phyloP scores from a whole-genome alignment of 75 land plant species.

The Pinus tabuliformis region DNA sequence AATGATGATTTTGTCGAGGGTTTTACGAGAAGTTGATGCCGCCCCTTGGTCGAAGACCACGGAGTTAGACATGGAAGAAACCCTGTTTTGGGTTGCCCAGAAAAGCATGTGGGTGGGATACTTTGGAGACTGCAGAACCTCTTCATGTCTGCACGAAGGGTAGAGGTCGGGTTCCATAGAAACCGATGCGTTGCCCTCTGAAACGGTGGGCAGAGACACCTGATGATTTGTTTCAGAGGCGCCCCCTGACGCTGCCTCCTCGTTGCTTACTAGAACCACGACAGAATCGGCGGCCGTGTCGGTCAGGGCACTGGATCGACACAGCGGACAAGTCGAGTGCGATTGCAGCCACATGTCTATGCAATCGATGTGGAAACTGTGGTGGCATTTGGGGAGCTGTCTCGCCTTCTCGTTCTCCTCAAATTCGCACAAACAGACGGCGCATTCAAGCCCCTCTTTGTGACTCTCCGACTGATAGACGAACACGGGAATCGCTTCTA shows the following conservation, averaged over 20 bases:
- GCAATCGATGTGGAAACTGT: constrained; percentile 42
- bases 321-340: constrained; percentile 48
- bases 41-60: neutral
- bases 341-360: constrained; percentile 63
- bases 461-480: neutral
- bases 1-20: neutral
- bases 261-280: neutral
- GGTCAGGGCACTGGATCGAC: constrained; percentile 21
- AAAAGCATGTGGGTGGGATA: constrained; percentile 1
- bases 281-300: neutral
- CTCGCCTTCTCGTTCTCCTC: constrained; percentile 35
- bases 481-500: neutral
- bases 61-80: neutral
- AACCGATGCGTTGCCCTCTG: no score
- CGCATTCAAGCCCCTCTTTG: constrained; percentile 36
- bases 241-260: neutral
- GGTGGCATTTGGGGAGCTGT: constrained; percentile 37
- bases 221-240: neutral
- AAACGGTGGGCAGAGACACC: neutral
- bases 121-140: neutral
- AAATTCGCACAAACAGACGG: constrained; percentile 59
- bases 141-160: neutral
- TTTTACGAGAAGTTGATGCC: neutral
- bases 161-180: neutral
- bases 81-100: neutral